Evolutionary conservation across 345 rosid species (phyloP).

Genomic region (Gynandropsis gynandra): DNA sequence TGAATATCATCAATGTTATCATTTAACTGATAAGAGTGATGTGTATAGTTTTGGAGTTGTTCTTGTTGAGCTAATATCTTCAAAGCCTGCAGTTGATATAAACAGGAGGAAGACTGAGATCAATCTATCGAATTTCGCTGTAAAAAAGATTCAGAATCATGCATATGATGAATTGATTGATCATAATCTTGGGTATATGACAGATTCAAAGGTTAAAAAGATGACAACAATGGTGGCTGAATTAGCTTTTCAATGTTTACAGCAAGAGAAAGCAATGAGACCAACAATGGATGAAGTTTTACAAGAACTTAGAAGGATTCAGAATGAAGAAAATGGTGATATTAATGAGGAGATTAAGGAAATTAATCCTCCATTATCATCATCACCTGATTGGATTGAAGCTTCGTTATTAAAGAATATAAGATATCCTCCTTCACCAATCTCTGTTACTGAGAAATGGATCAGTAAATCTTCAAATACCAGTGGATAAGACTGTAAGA

Average conservation of each 20-base stretch:
- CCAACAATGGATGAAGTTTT: conserved; percentile 51
- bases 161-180: conserved; percentile 45
- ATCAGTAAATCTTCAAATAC: conserved; percentile 29
- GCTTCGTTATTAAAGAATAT: too few species aligned
- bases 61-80: conserved; percentile 49
- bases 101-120: conserved; percentile 44
- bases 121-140: conserved; percentile 51
- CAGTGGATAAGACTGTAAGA: too few species aligned
- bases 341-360: too few species aligned
- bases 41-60: conserved; percentile 76
- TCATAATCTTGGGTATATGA: conserved; percentile 37
- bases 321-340: too few species aligned
- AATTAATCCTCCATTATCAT: too few species aligned
- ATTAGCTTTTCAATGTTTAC: conserved; percentile 55
- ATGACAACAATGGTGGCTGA: conserved; percentile 50
- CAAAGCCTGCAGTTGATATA: conserved; percentile 67
- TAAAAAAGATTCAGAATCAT: conserved; percentile 39
- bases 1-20: conserved; percentile 55
- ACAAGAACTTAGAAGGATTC: conserved; percentile 36
- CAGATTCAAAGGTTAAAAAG: conserved; percentile 29
- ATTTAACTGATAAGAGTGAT: conserved; percentile 58
- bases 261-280: conserved; percentile 45
- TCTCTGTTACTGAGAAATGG: conserved; percentile 53
- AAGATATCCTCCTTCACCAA: conserved; percentile 39
- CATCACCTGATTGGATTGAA: too few species aligned